These are phyloP conservation scores for Rhizophlyctis rosea DNA, from an alignment of 192 early-diverging fungal species.

Conservation along the genomic window DNA sequence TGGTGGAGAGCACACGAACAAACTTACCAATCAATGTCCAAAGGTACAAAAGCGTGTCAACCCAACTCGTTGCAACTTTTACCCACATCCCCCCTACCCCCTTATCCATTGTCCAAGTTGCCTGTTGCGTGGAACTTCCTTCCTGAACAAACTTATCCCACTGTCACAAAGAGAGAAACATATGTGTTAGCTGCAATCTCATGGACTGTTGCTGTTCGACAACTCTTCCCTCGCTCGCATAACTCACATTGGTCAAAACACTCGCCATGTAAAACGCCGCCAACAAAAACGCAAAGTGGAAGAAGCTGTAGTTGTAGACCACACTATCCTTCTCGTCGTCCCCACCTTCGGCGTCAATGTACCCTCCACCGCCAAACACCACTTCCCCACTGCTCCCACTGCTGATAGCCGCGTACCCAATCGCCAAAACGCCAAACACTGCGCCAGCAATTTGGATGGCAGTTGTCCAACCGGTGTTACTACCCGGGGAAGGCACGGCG, in stretches of 20 bases:
- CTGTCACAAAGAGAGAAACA: not conserved
- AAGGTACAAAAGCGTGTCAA: slow-evolving; percentile 24
- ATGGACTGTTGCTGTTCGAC: not conserved
- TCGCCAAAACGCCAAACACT: not conserved
- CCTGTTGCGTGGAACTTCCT: not conserved
- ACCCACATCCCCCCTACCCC: slow-evolving; percentile 3
- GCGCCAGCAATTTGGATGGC: slow-evolving; percentile 1
- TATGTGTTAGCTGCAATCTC: not conserved
- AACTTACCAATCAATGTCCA: not conserved
- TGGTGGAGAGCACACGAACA: not conserved
- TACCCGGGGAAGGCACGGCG: not conserved
- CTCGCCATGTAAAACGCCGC: slow-evolving; percentile 73
- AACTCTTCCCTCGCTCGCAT: not conserved
- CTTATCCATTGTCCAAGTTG: not conserved
- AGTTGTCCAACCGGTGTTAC: not conserved
- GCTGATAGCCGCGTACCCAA: not conserved
- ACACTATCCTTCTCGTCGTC: slow-evolving; percentile 1
- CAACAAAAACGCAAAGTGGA: slow-evolving; percentile 81
- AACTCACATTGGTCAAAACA: slow-evolving; percentile 24
- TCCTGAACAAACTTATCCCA: not conserved
- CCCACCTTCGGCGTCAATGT: slow-evolving; percentile 9
- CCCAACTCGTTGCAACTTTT: slow-evolving; percentile 58
- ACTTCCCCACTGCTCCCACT: not conserved
- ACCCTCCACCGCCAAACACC: not conserved
- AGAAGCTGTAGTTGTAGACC: slow-evolving; percentile 27